Evolutionary conservation across 1,139 yeast genomes (phyloP), one percentile per base, ranked within the genome.

Genomic region (Entelexis paramagnoliae): DNA sequence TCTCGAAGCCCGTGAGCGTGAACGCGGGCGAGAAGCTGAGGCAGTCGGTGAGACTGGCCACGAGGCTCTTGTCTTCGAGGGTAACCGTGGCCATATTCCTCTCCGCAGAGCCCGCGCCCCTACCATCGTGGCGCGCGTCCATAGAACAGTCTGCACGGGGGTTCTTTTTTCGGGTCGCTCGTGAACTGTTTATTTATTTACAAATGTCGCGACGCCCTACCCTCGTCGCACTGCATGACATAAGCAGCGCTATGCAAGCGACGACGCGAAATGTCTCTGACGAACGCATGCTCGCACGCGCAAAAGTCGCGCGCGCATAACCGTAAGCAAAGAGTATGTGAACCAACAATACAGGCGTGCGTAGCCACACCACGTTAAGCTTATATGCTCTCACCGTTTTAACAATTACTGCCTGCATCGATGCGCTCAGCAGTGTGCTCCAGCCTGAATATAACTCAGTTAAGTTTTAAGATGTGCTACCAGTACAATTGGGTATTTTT

Each of bases 1-100:
- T 66, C 51, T 63, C 67, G 54, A 62, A 65, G 19, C 65, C 66
- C 13, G 62, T 58, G 10, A 59, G 45, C 28, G 50, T 55, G 53
- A 55, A 63, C 8, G 66, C 68, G n/a, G 51, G 52, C 17, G 68
- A 63, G 28, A 55, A 57, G 11, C 42, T 34, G 22, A 58, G 53
- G 20, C 54, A 46, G 34, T 40, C 45, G 4, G 48, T 17, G 11
- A 43, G 35, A 20, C 16, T 36, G 3, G 29, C 29, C 20, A 38
- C 49, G 5, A 36, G 36, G 16, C 49, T 16, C 38, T 36, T 20
- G 13, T 36, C 35, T 11, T 36, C 43, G 10, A 38, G 43, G 28
- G 14, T 17, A 4, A n/a, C 16, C 20, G 2, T 26, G 20, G 14
- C 5, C 13, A 3, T 2, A 17, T 8, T 24, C 14, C 24, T 4